These are phyloP conservation scores for Schoenoplectus tabernaemontani DNA, from an alignment of 202 grass and related monocot species.

Conservation along the genomic window DNA sequence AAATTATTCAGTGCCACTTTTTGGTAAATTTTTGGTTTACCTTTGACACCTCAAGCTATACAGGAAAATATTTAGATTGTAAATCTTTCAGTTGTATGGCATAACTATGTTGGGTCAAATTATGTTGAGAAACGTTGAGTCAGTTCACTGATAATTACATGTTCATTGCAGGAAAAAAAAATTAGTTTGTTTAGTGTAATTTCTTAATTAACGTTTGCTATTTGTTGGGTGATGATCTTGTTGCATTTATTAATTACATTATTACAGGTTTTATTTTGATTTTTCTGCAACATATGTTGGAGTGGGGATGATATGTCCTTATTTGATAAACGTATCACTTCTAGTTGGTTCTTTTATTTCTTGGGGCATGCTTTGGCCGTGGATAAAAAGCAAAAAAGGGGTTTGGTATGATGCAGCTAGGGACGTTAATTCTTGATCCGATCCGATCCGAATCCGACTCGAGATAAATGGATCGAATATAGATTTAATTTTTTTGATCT, in stretches of 20 bases:
- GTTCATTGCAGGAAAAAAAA: background rate
- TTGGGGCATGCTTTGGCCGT: slow-evolving; percentile 74
- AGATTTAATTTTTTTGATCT: no score
- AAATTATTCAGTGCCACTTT: background rate
- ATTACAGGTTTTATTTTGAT: slow-evolving; percentile 65
- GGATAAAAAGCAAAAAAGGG: slow-evolving; percentile 59
- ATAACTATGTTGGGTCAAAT: background rate
- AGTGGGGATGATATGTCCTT: slow-evolving; percentile 82
- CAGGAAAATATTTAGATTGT: background rate
- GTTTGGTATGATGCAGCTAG: slow-evolving; percentile 40
- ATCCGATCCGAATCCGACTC: no score
- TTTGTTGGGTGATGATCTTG: background rate
- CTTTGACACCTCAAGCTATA: background rate
- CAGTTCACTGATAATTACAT: background rate
- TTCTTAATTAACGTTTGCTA: background rate
- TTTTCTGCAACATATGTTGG: slow-evolving; percentile 73
- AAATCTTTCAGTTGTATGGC: background rate
- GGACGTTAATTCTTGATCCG: no score
- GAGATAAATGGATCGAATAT: no score
- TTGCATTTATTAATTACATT: background rate
- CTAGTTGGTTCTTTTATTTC: slow-evolving; percentile 59
- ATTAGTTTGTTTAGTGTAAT: background rate
- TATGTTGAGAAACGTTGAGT: background rate
- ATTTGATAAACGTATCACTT: slow-evolving; percentile 64
- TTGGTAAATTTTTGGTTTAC: background rate